Percentiles rank a stretch among this genome's conserved stretches.
Conservation (phyloP, 2,329 filamentous ascomycete genomes). For the Cylindrodendrum hubeiense region DNA sequence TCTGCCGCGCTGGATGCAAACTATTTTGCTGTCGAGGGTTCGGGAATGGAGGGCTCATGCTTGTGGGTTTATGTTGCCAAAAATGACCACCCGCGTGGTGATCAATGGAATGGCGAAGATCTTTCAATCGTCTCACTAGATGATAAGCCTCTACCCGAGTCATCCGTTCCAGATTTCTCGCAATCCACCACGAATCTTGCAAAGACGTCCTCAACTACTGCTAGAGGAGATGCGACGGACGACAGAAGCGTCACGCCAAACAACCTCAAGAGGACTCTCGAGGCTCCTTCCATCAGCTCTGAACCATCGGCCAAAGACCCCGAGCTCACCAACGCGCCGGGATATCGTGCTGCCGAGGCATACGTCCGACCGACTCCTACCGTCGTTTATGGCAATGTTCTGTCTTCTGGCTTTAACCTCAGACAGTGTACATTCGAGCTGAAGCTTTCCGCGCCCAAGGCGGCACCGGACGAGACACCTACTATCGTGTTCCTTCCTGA, state of each 20-base stretch:
- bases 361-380: conserved; percentile 90
- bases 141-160: conserved; percentile 74
- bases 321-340: conserved; percentile 73
- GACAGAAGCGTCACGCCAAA: conserved; percentile 75
- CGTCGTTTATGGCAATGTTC: conserved; percentile 77
- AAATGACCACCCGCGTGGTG: conserved; percentile 91
- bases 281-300: conserved; percentile 75
- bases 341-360: conserved; percentile 91
- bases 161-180: conserved; percentile 60
- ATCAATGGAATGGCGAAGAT: conserved; percentile 98
- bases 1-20: conserved; percentile 95
- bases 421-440: conserved; percentile 82
- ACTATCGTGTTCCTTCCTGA: conserved; percentile 90
- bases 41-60: conserved; percentile 85
- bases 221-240: conserved; percentile 60
- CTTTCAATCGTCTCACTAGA: conserved; percentile 90
- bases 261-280: conserved; percentile 81
- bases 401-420: conserved; percentile 84
- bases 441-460: conserved; percentile 70
- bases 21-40: conserved; percentile 90
- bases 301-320: conserved; percentile 64
- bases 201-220: conserved; percentile 35
- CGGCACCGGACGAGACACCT: conserved; percentile 72
- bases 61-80: conserved; percentile 87
- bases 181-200: conserved; percentile 60